phyloP scores from a whole-genome alignment of 306 rosid genomes.

The Begonia fuchsioides region DNA sequence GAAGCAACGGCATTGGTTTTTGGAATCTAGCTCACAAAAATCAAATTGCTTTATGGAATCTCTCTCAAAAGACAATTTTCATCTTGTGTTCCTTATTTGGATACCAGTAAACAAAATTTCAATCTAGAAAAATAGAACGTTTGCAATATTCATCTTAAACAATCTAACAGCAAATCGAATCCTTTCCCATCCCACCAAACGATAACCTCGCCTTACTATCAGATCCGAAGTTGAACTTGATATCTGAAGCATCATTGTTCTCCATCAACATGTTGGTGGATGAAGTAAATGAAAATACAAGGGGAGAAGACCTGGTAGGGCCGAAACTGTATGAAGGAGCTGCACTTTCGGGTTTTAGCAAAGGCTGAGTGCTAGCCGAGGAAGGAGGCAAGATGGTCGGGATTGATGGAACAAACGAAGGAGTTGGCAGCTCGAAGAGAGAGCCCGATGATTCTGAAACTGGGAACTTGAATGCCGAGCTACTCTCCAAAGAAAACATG shows the following conservation, averaged over 20 bases:
- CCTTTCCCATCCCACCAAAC: conserved; percentile 35
- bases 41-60: too few species aligned
- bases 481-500: conserved; percentile 28
- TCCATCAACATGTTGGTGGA: conserved; percentile 26
- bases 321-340: conserved; percentile 50
- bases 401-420: conserved; percentile 8
- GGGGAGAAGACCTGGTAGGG: conserved; percentile 23
- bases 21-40: too few species aligned
- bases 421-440: conserved; percentile 68
- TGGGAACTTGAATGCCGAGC: conserved; percentile 66
- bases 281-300: conserved; percentile 65
- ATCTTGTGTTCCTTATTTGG: too few species aligned
- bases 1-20: too few species aligned
- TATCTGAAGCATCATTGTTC: conserved; percentile 22
- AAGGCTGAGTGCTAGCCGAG: conserved; percentile 21
- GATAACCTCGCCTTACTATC: conserved; percentile 30
- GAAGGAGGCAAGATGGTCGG: conserved; percentile 35
- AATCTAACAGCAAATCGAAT: conserved; percentile 37
- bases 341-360: conserved; percentile 18
- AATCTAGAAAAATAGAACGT: too few species aligned
- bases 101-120: too few species aligned
- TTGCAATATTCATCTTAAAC: too few species aligned
- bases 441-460: conserved; percentile 40
- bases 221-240: conserved; percentile 63
- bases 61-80: too few species aligned